phyloP scores from a whole-genome alignment of 768 basidiomycete species.

The Xanthoconium stramineum region DNA sequence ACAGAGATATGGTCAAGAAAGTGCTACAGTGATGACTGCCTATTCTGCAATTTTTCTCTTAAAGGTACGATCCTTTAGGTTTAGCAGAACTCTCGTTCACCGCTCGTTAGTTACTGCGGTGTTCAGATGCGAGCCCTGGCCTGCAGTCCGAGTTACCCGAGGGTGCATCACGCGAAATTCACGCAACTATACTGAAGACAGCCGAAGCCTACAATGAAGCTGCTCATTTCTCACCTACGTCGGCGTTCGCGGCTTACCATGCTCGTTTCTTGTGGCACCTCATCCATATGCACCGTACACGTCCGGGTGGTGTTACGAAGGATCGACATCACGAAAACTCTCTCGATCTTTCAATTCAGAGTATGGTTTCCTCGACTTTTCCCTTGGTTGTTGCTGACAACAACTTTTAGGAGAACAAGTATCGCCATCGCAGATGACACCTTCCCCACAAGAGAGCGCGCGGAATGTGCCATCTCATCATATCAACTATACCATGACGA shows the following conservation, averaged over 20 bases:
- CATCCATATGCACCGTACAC: conserved; percentile 56
- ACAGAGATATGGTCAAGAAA: conserved; percentile 83
- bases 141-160: conserved; percentile 60
- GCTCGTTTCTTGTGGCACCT: conserved; percentile 75
- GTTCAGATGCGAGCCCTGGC: conserved; percentile 52
- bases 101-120: conserved; percentile 59
- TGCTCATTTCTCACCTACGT: conserved; percentile 55
- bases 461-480: conserved; percentile 11
- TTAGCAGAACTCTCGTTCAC: conserved; percentile 1
- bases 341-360: conserved; percentile 56
- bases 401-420: conserved; percentile 17
- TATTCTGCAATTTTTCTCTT: conserved; percentile 81
- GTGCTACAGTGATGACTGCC: conserved; percentile 81
- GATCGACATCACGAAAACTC: conserved; percentile 40
- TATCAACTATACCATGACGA: conserved; percentile 15
- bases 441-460: conserved; percentile 20
- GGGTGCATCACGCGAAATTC: conserved; percentile 61
- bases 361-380: conserved; percentile 30
- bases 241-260: conserved; percentile 70
- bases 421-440: conserved; percentile 21
- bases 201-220: conserved; percentile 79
- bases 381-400: conserved; percentile 9
- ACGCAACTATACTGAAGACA: conserved; percentile 60
- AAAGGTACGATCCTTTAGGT: conserved; percentile 45
- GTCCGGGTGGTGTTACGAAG: conserved; percentile 38